These are phyloP conservation scores for Trypanosoma cruzi DNA, from an alignment of 208 protist species.

Conservation along the genomic window DNA sequence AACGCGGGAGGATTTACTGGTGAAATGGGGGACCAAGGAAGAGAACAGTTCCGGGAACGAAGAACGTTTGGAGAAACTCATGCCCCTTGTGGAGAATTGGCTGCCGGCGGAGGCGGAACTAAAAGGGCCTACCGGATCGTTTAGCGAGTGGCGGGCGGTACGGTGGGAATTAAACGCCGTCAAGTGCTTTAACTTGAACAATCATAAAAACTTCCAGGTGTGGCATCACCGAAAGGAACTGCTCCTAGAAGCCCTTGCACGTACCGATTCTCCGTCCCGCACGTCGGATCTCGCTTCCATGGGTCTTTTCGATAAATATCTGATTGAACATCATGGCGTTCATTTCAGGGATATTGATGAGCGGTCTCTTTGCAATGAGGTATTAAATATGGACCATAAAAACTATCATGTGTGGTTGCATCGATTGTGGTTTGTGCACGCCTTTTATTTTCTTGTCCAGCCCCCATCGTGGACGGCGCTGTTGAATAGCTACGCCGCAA, in stretches of 20 bases:
- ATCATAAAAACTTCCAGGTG: conserved; percentile 86
- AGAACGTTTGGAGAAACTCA: neutral
- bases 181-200: conserved; percentile 41
- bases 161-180: conserved; percentile 64
- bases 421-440: conserved; percentile 67
- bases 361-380: conserved; percentile 35
- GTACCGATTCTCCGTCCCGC: conserved; percentile 10
- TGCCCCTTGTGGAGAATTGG: conserved; percentile 20
- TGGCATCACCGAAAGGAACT: conserved; percentile 82
- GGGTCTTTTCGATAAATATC: conserved; percentile 28
- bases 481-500: conserved; percentile 9
- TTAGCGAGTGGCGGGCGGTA: conserved; percentile 53
- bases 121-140: conserved; percentile 10
- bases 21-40: neutral
- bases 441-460: conserved; percentile 59
- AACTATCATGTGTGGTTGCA: conserved; percentile 90
- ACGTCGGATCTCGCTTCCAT: conserved; percentile 18
- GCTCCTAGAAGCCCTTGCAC: conserved; percentile 40
- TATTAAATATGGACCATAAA: conserved; percentile 62
- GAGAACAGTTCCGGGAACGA: neutral
- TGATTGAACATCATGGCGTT: conserved; percentile 37
- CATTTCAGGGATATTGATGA: conserved; percentile 70
- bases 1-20: conserved; percentile 22
- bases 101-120: conserved; percentile 15
- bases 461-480: conserved; percentile 37